Conservation (phyloP, 139 green algal species). For the Bryopsis sp. region DNA sequence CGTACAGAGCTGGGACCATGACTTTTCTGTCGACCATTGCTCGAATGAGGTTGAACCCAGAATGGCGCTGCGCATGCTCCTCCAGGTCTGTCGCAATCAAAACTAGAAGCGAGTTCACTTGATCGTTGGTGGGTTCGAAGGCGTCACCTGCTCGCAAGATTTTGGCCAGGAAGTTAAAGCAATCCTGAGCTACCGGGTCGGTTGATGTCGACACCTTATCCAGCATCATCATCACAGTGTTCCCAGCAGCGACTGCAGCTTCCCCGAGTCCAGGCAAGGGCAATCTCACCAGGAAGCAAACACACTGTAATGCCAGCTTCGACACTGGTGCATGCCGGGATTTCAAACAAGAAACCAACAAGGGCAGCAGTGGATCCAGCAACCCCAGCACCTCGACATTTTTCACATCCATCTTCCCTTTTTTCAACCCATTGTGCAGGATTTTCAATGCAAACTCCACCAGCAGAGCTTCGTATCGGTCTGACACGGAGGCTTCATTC, state of each 20-base stretch:
- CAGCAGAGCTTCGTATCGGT: background rate
- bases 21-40: background rate
- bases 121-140: background rate
- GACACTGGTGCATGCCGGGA: background rate
- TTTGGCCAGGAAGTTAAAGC: background rate
- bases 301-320: background rate
- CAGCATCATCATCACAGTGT: background rate
- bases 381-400: no score
- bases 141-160: background rate
- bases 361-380: background rate
- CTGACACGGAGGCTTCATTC: no score
- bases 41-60: background rate
- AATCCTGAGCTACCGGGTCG: slow-evolving; percentile 5
- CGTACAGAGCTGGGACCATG: background rate
- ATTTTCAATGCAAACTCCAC: background rate
- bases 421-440: background rate
- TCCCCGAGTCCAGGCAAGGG: background rate
- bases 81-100: background rate
- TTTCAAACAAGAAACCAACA: background rate
- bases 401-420: background rate
- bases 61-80: background rate
- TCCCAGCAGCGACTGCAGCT: background rate
- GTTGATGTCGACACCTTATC: background rate
- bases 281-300: background rate
- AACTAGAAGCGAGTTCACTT: slow-evolving; percentile 1